Evolutionary conservation across 768 basidiomycete species (phyloP), one percentile per base, ranked within the genome.

Genomic region (Phanerochaete sordida): DNA sequence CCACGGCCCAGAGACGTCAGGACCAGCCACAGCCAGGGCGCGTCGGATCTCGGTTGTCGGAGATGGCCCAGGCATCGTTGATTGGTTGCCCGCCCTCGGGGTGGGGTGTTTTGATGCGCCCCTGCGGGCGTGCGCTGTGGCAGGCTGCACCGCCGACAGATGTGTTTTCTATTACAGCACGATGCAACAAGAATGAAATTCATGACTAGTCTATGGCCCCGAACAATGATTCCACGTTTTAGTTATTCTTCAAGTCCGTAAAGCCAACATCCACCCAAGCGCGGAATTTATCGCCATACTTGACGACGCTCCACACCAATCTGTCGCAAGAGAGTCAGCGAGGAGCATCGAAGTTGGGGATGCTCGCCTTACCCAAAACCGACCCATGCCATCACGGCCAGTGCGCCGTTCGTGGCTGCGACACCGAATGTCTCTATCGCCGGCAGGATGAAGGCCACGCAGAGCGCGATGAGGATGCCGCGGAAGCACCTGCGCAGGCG

Each of bases 191-290:
- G 33, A n/a, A n/a, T n/a, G n/a, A n/a, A n/a, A n/a, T n/a, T n/a
- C n/a, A n/a, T n/a, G n/a, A n/a, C n/a, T n/a, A n/a, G n/a, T n/a
- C n/a, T n/a, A n/a, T n/a, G n/a, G n/a, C n/a, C n/a, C n/a, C n/a
- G n/a, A n/a, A n/a, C n/a, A n/a, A n/a, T n/a, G n/a, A n/a, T n/a
- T n/a, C n/a, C n/a, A n/a, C n/a, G n/a, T n/a, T n/a, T 49, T n/a
- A 49, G n/a, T 52, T 52, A 13, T 52, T 31, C 30, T 52, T 52
- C 51, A 52, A 37, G 19, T 28, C 35, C 28, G 51, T 52, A 64
- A 78, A 87, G 2, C 81, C 85, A 8, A 86, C 71, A 63, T 88
- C 82, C 6, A 79, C 71, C 75, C 79, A 84, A 0, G 77, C 79
- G 44, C 87, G 76, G 75, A 89, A 79, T 56, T 75, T 73, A 28